phyloP scores from a whole-genome alignment of 305 asterid genomes.

The Fraxinus platypoda region DNA sequence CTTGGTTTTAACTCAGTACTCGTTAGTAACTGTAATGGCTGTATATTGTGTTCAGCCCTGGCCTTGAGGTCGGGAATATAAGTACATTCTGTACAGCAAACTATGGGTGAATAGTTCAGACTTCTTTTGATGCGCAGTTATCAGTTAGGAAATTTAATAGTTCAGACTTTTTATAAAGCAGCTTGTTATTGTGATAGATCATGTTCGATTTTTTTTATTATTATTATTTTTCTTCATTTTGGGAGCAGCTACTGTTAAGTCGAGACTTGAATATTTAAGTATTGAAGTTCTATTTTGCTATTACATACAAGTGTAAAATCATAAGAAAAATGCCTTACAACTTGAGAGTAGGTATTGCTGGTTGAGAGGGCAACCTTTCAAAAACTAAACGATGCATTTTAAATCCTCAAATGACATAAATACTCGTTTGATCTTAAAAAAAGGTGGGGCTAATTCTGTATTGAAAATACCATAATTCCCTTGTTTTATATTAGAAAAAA shows the following conservation, averaged over 20 bases:
- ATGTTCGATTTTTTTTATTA: too few relatives aligned
- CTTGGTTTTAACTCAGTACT: constrained; percentile 9
- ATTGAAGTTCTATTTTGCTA: neutral
- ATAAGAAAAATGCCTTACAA: neutral
- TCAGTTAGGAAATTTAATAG: neutral
- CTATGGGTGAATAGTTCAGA: constrained; percentile 5
- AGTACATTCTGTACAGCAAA: constrained; percentile 33
- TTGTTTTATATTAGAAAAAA: too few relatives aligned
- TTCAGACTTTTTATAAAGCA: neutral
- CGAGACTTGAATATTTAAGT: neutral
- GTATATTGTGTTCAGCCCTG: constrained; percentile 14
- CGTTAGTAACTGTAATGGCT: constrained; percentile 14
- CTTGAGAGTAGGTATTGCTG: neutral
- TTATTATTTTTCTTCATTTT: too few relatives aligned
- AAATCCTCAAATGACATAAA: neutral
- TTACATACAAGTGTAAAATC: neutral
- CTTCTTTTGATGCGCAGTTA: neutral
- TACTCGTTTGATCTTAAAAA: neutral
- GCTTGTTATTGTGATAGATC: neutral
- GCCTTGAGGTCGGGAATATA: constrained; percentile 12
- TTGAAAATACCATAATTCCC: neutral
- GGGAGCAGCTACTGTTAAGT: neutral
- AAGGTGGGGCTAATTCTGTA: neutral
- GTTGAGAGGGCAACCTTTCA: neutral
- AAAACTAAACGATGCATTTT: neutral